Evolutionary conservation across 2,329 filamentous ascomycete species (phyloP), one percentile per base, ranked within the genome.

Genomic region (Grosmannia huntii): DNA sequence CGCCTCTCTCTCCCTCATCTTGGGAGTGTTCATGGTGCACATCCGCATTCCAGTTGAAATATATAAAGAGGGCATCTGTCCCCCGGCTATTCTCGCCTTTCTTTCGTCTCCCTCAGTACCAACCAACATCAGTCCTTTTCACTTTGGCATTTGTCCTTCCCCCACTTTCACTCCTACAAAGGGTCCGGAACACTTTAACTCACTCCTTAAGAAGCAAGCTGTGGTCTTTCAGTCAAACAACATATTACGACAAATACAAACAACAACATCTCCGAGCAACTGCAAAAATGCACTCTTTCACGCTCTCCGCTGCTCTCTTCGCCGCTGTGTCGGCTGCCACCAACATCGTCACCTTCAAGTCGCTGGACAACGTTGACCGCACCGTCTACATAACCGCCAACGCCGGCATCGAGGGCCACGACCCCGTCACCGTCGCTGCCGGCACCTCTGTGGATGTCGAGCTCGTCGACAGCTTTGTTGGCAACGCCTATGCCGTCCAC

Each of bases 271-370:
- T 33, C 19, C 7, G 23, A 52, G 33, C 16, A 11, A 52, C 48
- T 23, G 16, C 33, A 23, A 60, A 57, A 11, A 59, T 59, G 58
- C 27, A 25, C 27, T 46, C 55, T n/a, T 55, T 53, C 33, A 46
- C 25, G 5, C 19, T 59, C 14, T 21, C 46, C 36, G 31, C 58
- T n/a, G 21, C 51, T n/a, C 52, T 59, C 10, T 55, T 61, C 6
- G 74, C 73, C 60, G 68, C 73, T 61, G 33, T 46, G 55, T 74
- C 68, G 65, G 67, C 67, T 57, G 78, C 76, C 60, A 68, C 66
- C 66, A 78, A 76, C 69, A 70, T 70, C 41, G 70, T 85, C 65
- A 81, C 77, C 63, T 84, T 85, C 72, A 65, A 76, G 69, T 83
- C 79, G 64, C 77, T 82, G 55, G 83, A 85, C 67, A 64, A 69